phyloP scores from a whole-genome alignment of 2,329 filamentous ascomycete genomes.

The Malbranchea cinnamomea region DNA sequence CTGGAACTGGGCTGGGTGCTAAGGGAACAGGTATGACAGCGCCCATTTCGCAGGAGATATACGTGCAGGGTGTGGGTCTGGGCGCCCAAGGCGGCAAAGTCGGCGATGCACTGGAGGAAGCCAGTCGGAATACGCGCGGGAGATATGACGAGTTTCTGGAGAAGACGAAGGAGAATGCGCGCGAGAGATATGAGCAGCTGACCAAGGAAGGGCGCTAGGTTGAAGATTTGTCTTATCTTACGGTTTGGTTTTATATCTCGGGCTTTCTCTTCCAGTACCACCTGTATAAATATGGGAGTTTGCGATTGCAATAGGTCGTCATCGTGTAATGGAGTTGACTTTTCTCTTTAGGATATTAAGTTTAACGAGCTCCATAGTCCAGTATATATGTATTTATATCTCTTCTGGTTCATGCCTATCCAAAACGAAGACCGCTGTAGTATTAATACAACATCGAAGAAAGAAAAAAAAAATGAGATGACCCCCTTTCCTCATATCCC shows the following conservation, averaged over 20 bases:
- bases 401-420: too few relatives aligned
- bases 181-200: constrained; percentile 33
- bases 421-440: too few relatives aligned
- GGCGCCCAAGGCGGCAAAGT: constrained; percentile 35
- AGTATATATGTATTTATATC: too few relatives aligned
- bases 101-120: constrained; percentile 34
- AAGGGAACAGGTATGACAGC: constrained; percentile 33
- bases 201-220: constrained; percentile 10
- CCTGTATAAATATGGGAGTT: constrained; percentile 1
- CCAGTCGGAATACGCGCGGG: constrained; percentile 32
- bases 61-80: constrained; percentile 35
- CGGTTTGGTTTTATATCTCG: constrained; percentile 1
- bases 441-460: too few relatives aligned
- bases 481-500: too few relatives aligned
- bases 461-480: too few relatives aligned
- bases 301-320: too few relatives aligned
- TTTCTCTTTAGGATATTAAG: too few relatives aligned
- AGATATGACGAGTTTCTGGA: constrained; percentile 35
- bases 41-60: constrained; percentile 33
- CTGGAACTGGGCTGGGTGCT: constrained; percentile 33
- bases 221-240: background rate
- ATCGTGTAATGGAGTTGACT: too few relatives aligned
- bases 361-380: too few relatives aligned
- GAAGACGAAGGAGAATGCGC: constrained; percentile 31
- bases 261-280: constrained; percentile 1